Conservation (phyloP, 2,329 filamentous ascomycete genomes). For the Bipolaris cookei region DNA sequence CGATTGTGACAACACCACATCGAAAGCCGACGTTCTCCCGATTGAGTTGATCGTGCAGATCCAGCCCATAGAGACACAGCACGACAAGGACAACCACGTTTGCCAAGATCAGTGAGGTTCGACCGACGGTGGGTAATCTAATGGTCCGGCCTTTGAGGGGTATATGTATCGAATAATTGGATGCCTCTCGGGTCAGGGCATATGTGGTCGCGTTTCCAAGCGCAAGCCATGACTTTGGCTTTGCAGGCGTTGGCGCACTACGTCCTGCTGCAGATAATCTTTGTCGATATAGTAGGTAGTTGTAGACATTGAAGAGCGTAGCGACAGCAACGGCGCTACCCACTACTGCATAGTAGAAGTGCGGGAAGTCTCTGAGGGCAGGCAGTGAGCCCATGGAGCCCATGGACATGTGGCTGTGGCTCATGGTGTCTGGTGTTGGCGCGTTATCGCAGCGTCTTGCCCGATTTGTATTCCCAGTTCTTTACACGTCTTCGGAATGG, state of each 20-base stretch:
- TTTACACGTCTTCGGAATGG: neutral
- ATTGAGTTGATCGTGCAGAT: slow-evolving; percentile 56
- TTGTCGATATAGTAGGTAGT: slow-evolving; percentile 57
- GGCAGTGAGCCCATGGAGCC: slow-evolving; percentile 55
- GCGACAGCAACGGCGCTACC: slow-evolving; percentile 55
- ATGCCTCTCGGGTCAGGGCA: slow-evolving; percentile 61
- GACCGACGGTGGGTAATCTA: slow-evolving; percentile 51
- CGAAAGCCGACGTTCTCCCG: slow-evolving; percentile 65
- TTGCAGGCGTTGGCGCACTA: slow-evolving; percentile 55
- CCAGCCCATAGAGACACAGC: slow-evolving; percentile 62
- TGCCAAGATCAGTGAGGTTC: slow-evolving; percentile 49
- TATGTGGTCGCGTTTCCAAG: slow-evolving; percentile 59
- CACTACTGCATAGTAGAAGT: slow-evolving; percentile 61
- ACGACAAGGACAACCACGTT: slow-evolving; percentile 61
- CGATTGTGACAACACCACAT: slow-evolving; percentile 60
- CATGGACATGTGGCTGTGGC: slow-evolving; percentile 37
- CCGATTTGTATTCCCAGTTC: slow-evolving; percentile 14
- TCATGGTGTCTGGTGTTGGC: slow-evolving; percentile 29
- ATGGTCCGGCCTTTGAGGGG: slow-evolving; percentile 44
- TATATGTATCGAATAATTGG: slow-evolving; percentile 54
- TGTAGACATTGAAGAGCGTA: slow-evolving; percentile 54
- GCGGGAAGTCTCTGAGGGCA: slow-evolving; percentile 55
- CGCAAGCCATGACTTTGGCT: slow-evolving; percentile 59
- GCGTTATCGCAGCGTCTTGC: slow-evolving; percentile 10
- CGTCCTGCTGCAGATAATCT: slow-evolving; percentile 56